Evolutionary conservation across 1,139 yeast genomes (phyloP).

Genomic region (Pichia sp.): DNA sequence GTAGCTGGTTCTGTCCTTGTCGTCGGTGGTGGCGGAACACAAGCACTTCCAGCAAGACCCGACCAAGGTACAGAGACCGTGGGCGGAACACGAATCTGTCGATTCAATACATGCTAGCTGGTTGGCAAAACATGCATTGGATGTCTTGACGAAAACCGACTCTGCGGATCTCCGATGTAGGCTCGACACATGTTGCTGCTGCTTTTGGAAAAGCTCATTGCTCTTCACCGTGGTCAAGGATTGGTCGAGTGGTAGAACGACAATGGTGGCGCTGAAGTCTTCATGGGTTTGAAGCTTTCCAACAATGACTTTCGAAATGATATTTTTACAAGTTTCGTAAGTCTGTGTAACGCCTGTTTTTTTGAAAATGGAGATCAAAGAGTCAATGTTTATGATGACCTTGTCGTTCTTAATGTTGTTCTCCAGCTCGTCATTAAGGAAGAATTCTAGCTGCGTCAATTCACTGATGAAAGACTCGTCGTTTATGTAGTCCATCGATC

Average conservation of each 20-base stretch:
- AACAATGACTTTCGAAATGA: conserved; percentile 35
- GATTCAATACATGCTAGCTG: conserved; percentile 50
- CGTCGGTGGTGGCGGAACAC: conserved; percentile 47
- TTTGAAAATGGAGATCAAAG: conserved; percentile 40
- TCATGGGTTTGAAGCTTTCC: conserved; percentile 11
- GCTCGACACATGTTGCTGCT: background rate
- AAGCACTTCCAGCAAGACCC: conserved; percentile 53
- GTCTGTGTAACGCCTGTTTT: conserved; percentile 43
- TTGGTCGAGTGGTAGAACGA: conserved; percentile 33
- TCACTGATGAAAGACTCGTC: conserved; percentile 47
- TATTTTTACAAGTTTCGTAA: conserved; percentile 36
- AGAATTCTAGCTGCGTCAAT: conserved; percentile 43
- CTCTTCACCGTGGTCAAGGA: conserved; percentile 21
- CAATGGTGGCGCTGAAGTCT: conserved; percentile 30
- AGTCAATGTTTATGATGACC: conserved; percentile 37
- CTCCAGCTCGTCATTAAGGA: conserved; percentile 27
- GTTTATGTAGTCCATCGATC: conserved; percentile 34
- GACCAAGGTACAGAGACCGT: conserved; percentile 52
- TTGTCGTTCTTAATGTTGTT: conserved; percentile 22
- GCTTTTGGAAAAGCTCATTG: conserved; percentile 3
- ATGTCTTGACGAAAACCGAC: background rate
- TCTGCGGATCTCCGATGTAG: conserved; percentile 1
- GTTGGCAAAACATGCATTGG: conserved; percentile 36
- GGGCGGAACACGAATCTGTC: conserved; percentile 57
- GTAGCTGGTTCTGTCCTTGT: conserved; percentile 43